phyloP scores from a whole-genome alignment of 1,139 yeast genomes.

The Wickerhamomyces sp. region DNA sequence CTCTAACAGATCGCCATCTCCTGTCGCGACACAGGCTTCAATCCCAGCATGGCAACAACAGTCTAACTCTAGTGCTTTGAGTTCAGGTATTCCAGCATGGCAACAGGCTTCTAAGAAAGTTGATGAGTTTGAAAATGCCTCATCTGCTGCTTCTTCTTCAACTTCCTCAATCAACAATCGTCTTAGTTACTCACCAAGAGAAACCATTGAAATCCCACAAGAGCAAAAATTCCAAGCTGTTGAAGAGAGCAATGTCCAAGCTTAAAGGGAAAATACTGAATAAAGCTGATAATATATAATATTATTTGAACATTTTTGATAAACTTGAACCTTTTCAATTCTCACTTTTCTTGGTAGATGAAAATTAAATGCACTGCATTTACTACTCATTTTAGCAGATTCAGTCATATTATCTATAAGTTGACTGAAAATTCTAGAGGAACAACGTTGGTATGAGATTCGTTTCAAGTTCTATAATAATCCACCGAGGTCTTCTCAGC shows the following conservation, averaged over 20 bases:
- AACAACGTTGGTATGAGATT: too few relatives aligned
- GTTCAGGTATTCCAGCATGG: slow-evolving; percentile 2
- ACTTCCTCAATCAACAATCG: not conserved
- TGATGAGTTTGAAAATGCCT: not conserved
- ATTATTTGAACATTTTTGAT: too few relatives aligned
- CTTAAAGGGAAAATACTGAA: not conserved
- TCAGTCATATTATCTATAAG: too few relatives aligned
- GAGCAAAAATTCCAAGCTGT: slow-evolving; percentile 4
- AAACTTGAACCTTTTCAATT: too few relatives aligned
- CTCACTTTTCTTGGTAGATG: too few relatives aligned
- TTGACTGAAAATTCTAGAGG: too few relatives aligned
- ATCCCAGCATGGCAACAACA: slow-evolving; percentile 21
- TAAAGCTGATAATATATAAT: too few relatives aligned
- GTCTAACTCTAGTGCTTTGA: slow-evolving; percentile 3
- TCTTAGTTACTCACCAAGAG: slow-evolving; percentile 5
- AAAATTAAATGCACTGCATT: too few relatives aligned
- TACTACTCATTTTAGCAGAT: too few relatives aligned
- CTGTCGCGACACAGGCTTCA: slow-evolving; percentile 6
- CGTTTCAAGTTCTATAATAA: too few relatives aligned
- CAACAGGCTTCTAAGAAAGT: not conserved
- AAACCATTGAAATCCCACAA: slow-evolving; percentile 9
- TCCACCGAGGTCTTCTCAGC: too few relatives aligned
- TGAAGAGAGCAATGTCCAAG: not conserved
- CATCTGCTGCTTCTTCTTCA: not conserved
- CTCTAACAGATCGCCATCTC: not conserved